A percentile compares a stretch with the other conserved stretches of the same genome.
Conservation (phyloP, 1,284 basidiomycete species). For the Leccinum pachyderme region DNA sequence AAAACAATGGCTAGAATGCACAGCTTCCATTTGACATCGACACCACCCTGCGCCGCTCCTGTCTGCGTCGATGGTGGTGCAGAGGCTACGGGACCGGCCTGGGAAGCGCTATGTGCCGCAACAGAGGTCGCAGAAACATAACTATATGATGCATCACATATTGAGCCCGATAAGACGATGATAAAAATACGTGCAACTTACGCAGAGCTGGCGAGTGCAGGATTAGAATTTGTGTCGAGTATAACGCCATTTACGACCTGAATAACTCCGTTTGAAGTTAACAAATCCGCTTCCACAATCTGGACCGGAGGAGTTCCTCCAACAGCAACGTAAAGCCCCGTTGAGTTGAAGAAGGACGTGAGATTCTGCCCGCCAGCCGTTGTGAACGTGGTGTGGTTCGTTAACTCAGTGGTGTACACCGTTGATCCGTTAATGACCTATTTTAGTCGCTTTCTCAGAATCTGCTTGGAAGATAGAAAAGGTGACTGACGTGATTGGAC, state of each 20-base stretch:
- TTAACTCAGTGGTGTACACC: slow-evolving; percentile 59
- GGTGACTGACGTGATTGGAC: slow-evolving; percentile 56
- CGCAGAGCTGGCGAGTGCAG: slow-evolving; percentile 56
- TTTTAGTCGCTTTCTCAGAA: neutral
- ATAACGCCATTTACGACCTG: slow-evolving; percentile 69
- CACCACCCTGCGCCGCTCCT: neutral
- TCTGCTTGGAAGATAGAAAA: neutral
- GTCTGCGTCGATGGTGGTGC: neutral
- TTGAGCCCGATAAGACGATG: neutral
- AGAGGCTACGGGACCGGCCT: slow-evolving; percentile 27
- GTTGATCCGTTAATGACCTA: slow-evolving; percentile 69
- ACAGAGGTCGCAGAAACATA: slow-evolving; percentile 31
- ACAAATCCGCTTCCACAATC: slow-evolving; percentile 63
- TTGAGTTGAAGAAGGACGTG: slow-evolving; percentile 53
- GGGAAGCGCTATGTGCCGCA: slow-evolving; percentile 26
- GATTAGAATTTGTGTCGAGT: slow-evolving; percentile 49
- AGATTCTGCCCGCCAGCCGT: slow-evolving; percentile 63
- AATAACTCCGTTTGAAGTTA: slow-evolving; percentile 70
- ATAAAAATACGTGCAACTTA: slow-evolving; percentile 31
- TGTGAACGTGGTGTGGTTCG: slow-evolving; percentile 36
- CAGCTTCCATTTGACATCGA: slow-evolving; percentile 3
- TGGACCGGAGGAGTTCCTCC: slow-evolving; percentile 50
- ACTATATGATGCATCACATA: slow-evolving; percentile 11
- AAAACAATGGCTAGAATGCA: slow-evolving; percentile 5
- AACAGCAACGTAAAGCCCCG: slow-evolving; percentile 60